These are phyloP conservation scores for Spongispora temasekensis DNA, from an alignment of 1,284 basidiomycete genomes.

Conservation along the genomic window DNA sequence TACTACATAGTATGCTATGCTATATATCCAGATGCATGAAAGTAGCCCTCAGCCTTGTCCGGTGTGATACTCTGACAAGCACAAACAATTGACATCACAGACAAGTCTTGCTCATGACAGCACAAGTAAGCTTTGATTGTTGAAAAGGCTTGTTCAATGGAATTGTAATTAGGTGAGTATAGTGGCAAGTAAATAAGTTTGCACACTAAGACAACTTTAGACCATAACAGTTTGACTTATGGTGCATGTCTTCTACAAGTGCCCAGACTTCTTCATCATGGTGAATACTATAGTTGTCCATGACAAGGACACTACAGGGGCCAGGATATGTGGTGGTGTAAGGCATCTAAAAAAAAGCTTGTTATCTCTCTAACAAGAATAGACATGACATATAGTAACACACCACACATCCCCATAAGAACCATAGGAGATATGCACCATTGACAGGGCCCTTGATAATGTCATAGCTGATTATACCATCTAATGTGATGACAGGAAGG, in stretches of 20 bases:
- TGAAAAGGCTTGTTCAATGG: slow-evolving; percentile 28
- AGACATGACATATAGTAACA: no score
- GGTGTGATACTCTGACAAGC: slow-evolving; percentile 11
- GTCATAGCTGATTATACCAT: no score
- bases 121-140: slow-evolving; percentile 19
- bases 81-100: slow-evolving; percentile 3
- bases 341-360: no score
- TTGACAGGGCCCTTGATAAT: no score
- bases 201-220: not conserved
- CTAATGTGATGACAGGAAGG: no score
- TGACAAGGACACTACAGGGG: no score
- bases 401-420: no score
- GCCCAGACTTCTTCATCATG: slow-evolving; percentile 15
- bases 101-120: not conserved
- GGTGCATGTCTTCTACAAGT: slow-evolving; percentile 18
- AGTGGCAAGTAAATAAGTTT: slow-evolving; percentile 26
- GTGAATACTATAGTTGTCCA: no score
- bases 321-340: no score
- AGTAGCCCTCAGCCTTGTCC: slow-evolving; percentile 4
- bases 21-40: not conserved
- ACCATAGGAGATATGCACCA: no score
- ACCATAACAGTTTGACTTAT: not conserved
- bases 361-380: no score
- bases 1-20: no score
- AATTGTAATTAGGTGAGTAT: slow-evolving; percentile 31